Evolutionary conservation across 2,329 filamentous ascomycete genomes (phyloP), one percentile per base, ranked within the genome.

Genomic region (Hortaea sp.): DNA sequence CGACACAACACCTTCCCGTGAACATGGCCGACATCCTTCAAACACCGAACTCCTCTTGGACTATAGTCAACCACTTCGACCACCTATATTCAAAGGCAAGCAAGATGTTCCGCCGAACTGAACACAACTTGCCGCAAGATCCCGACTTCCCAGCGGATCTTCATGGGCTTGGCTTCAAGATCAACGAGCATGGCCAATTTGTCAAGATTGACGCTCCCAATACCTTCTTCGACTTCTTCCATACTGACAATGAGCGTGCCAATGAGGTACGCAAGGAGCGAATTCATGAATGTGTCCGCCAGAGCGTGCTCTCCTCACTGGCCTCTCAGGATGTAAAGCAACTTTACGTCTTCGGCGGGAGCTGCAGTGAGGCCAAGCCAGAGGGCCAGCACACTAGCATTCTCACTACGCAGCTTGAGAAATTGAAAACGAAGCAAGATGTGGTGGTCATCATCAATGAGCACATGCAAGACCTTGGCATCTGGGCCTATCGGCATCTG

Each of bases 391-490:
- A 87, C 51, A 69, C 87, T 5, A 80, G 81, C 0, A 85, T 95
- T 55, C 77, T 90, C 48, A 67, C 76, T 6, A 81, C 78, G 6
- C 53, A 68, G 9, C 53, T 59, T 13, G 57, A 65, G 5, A 71
- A 81, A 49, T 63, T 92, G 3, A 56, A 64, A 20, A 63, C 62
- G 7, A 77, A 77, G 46, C 65, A 63, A 9, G 77, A 78, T 42
- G 67, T 94, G 11, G 69, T 94, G 20, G 66, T 95, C 40, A 66
- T 94, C 44, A 77, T 94, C 56, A 86, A 87, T 46, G 83, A 92
- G 55, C 69, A 76, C 1, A 62, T 62, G 2, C 82, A 90, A 57
- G 82, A 90, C 44, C 73, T 94, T 0, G 88, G 86, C 0, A 67
- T 90, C 31, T 75, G 89, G 52, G 81, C 87, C 0, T 82, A 85